A percentile compares a stretch with the other conserved stretches of the same genome.
Evolutionary conservation across 2,329 filamentous ascomycete species (phyloP).

Genomic region (Epichloe sibirici): DNA sequence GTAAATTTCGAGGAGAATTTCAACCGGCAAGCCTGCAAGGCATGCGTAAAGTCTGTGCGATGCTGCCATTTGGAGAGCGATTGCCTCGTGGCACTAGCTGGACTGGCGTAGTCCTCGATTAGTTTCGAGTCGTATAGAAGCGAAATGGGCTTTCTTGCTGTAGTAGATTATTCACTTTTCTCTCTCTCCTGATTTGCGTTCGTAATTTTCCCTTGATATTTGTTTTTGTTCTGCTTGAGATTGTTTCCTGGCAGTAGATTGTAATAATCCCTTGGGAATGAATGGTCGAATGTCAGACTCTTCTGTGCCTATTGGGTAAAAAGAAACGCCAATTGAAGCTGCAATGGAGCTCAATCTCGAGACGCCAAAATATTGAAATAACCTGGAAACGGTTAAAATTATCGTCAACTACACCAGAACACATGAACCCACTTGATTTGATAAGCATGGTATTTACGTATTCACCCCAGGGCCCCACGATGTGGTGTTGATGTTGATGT

Average conservation of each 20-base stretch:
- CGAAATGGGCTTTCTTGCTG: neutral
- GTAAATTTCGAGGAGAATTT: conserved; percentile 37
- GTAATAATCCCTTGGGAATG: too few species aligned
- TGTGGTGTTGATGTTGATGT: neutral
- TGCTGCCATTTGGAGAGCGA: conserved; percentile 10
- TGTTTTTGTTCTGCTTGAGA: neutral
- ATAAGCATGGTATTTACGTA: neutral
- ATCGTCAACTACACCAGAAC: neutral
- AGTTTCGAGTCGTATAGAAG: neutral
- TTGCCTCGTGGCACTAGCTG: neutral
- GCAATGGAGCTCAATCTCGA: conserved; percentile 6
- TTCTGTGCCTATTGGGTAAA: neutral
- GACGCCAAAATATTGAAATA: neutral
- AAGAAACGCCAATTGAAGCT: conserved; percentile 6
- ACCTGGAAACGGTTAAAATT: neutral
- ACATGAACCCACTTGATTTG: neutral
- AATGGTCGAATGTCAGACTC: neutral
- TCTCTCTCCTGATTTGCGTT: neutral
- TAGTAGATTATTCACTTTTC: neutral
- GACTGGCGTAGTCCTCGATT: neutral
- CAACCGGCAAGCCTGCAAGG: conserved; percentile 27
- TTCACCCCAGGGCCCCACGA: neutral
- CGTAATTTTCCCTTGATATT: neutral
- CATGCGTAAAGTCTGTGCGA: conserved; percentile 6
- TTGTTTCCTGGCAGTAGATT: neutral